These are phyloP conservation scores for Dactylellina parvicollis DNA, from an alignment of 2,329 filamentous ascomycete genomes.

Conservation along the genomic window DNA sequence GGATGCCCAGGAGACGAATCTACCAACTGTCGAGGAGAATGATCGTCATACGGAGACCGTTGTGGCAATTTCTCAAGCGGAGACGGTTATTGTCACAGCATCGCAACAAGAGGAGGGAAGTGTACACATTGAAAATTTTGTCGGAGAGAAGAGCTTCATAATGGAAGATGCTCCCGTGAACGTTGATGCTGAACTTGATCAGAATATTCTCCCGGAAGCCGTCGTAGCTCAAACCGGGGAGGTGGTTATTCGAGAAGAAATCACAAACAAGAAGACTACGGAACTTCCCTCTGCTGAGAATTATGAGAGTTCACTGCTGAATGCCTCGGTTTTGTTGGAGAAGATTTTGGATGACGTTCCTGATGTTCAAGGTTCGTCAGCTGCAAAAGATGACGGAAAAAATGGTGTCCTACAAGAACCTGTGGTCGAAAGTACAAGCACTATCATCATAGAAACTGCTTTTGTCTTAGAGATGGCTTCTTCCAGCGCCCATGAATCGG, in stretches of 20 bases:
- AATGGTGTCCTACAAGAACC: no score
- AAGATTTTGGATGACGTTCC: neutral
- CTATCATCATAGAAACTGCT: no score
- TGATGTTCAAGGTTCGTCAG: neutral
- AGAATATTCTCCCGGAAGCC: neutral
- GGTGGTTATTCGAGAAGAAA: neutral
- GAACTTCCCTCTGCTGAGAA: neutral
- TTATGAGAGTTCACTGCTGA: neutral
- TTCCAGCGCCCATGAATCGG: no score
- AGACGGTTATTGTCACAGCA: no score
- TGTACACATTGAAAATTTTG: no score
- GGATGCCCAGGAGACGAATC: no score
- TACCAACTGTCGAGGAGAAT: no score
- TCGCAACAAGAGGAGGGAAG: no score
- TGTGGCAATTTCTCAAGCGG: neutral
- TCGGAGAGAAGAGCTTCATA: no score
- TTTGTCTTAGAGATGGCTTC: no score
- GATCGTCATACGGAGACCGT: neutral
- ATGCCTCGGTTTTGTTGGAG: neutral
- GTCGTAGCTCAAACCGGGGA: neutral
- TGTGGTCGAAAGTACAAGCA: no score
- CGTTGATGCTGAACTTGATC: neutral
- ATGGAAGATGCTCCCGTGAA: neutral
- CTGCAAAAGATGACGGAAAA: no score
- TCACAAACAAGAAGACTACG: neutral